Evolutionary conservation across 179 eudicot species (phyloP), one percentile per base, ranked within the genome.

Genomic region (Carnegiea gigantea): DNA sequence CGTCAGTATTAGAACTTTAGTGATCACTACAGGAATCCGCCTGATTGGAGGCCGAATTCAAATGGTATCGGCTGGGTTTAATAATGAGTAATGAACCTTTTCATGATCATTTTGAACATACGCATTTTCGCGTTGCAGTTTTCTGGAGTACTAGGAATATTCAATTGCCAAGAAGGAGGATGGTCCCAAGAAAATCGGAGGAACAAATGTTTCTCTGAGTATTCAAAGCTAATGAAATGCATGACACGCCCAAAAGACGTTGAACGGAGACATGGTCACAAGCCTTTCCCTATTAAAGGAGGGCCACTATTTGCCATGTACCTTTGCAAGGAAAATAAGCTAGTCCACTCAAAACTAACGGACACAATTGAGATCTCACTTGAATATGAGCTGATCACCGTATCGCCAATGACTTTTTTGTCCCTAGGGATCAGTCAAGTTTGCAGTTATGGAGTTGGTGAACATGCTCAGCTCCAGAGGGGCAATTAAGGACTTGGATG

Each of bases 401-500:
- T 93, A 28, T 90, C 95, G 48, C 98, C 97, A 0, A 86, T 93
- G 17, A 80, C 81, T 13, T 48, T 15, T 2, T 59, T 93, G 60
- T 85, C 86, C 15, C 75, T 33, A 74, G 60, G 84, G 78, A 14
- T 75, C 82, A 0, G 78, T 88, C 28, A 89, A 93, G n/a, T 92
- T 93, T 73, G 95, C 97, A 26, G 93, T 93, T 0, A 92, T 95
- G 26, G 98, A 97, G 57, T 79, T 95, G 20, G 90, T 87, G 67
- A 95, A 92, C 81, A 95, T 95, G 97, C 90, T 95, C 67, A 95
- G 93, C 84, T 78, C 93, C 4, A 97, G 98, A 17, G 97, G 97
- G 4, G 96, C 96, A 4, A 86, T 95, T 1, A 89, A 88, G 84
- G 85, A 90, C 0, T 9, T 92, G 8, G 88, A 76, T 5, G 2